Evolutionary conservation across 2,329 filamentous ascomycete species (phyloP), one percentile per base, ranked within the genome.

Genomic region (Aspergillus tanneri): DNA sequence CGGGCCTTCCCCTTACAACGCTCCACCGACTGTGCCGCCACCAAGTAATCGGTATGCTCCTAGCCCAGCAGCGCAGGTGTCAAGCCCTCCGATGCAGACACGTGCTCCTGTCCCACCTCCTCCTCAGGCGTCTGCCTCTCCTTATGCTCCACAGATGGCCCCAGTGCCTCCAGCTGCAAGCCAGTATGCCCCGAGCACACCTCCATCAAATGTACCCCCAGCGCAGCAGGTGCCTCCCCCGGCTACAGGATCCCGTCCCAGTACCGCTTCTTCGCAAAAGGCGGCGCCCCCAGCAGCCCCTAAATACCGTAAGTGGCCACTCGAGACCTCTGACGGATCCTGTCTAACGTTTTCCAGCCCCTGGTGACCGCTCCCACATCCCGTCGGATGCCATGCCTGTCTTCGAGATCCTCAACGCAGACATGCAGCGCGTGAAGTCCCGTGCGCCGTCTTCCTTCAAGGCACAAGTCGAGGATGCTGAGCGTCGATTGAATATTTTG

Each of bases 351-450:
- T 30, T 35, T 37, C 22, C 43, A 68, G 77, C 80, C 52, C 72
- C 88, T 34, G 92, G 92, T 59, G 92, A 97, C 69, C 85, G 92
- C 41, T 89, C 87, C 16, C 90, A 97, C 68, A 96, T 99, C 49
- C 88, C 92, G 0, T 68, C 82, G 10, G 77, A 78, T 43, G 89
- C 92, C 11, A 84, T 86, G 65, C 84, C 83, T 41, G 78, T 99
- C 58, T 90, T 88, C 45, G 88, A 96, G 43, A 82, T 95, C 28
- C 79, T 99, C 39, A 85, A 77, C 45, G 80, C 81, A 24, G 92
- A 97, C 60, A 90, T 97, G 83, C 85, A 92, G 61, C 87, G 90
- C 25, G 88, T 99, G 46, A 91, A 91, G 50, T 75, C 84, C 24
- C 87, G 89, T 58, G 93, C 93, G 0, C 93, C 93, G 14, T 77